phyloP scores from a whole-genome alignment of 192 early-diverging fungal genomes.

The Dimargaris xerosporica region DNA sequence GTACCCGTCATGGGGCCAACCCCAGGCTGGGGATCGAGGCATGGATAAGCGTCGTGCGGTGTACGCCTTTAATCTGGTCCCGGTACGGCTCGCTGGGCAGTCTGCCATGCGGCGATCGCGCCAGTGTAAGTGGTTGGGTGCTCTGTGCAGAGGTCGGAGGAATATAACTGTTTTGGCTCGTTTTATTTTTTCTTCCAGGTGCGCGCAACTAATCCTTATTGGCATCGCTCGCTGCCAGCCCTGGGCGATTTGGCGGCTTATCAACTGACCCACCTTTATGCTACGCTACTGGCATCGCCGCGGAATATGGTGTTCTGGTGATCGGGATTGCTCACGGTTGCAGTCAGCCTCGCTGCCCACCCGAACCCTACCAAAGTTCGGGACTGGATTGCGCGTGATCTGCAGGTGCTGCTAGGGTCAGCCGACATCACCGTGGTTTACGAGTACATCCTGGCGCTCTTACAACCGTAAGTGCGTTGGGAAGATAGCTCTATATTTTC shows the following conservation, averaged over 20 bases:
- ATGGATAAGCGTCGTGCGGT: not conserved
- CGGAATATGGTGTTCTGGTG: not conserved
- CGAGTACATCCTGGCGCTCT: slow-evolving; percentile 6
- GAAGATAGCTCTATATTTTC: not conserved
- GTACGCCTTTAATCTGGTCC: slow-evolving; percentile 1
- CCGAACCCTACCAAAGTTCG: not conserved
- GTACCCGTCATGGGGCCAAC: not conserved
- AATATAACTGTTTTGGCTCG: too few species aligned
- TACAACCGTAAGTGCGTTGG: not conserved
- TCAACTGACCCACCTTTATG: not conserved
- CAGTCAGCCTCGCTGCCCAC: not conserved
- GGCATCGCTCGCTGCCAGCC: too few species aligned
- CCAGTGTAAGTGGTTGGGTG: too few species aligned
- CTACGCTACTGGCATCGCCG: not conserved
- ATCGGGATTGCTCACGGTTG: not conserved
- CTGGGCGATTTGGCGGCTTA: not conserved
- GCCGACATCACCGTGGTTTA: not conserved
- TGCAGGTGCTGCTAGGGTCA: not conserved
- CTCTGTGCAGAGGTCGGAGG: too few species aligned
- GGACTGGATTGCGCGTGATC: not conserved
- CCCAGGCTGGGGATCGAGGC: not conserved
- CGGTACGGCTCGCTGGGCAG: not conserved
- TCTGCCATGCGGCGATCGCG: too few species aligned
- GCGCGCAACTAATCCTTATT: too few species aligned
- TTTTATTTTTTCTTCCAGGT: too few species aligned